phyloP scores from a whole-genome alignment of 2,329 filamentous ascomycete genomes.

The Sphaerulina vaccinii region DNA sequence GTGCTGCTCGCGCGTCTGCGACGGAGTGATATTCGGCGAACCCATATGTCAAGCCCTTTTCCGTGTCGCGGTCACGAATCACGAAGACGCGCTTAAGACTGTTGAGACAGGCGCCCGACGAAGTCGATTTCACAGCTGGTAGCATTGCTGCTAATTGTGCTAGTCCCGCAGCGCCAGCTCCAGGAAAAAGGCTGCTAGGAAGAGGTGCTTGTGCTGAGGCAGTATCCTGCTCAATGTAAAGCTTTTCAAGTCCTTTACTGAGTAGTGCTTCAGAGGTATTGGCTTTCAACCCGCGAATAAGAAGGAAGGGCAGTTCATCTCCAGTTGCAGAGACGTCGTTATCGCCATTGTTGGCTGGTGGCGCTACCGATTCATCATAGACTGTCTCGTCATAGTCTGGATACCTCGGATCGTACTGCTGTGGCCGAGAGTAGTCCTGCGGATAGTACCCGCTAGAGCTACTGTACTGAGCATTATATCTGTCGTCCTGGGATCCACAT shows the following conservation, averaged over 20 bases:
- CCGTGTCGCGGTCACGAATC: conserved; percentile 67
- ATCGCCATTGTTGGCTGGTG: conserved; percentile 26
- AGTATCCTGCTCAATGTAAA: conserved; percentile 55
- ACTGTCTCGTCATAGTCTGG: conserved; percentile 15
- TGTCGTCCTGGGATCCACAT: conserved; percentile 19
- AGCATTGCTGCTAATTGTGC: background rate
- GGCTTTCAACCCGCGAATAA: conserved; percentile 68
- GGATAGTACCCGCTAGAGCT: conserved; percentile 17
- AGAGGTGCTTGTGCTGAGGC: background rate
- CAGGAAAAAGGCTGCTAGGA: background rate
- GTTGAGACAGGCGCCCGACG: conserved; percentile 58
- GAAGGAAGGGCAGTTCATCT: conserved; percentile 50
- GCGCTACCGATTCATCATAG: conserved; percentile 24
- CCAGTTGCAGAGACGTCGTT: conserved; percentile 26
- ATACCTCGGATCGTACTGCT: conserved; percentile 9
- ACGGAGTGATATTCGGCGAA: conserved; percentile 80
- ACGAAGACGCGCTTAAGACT: conserved; percentile 76
- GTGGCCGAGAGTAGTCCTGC: conserved; percentile 11
- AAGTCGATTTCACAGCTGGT: background rate
- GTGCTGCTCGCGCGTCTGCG: conserved; percentile 69
- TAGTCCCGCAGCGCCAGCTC: conserved; percentile 26
- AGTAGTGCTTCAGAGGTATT: conserved; percentile 71
- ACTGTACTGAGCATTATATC: conserved; percentile 13
- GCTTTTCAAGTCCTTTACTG: conserved; percentile 69
- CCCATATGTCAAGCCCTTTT: conserved; percentile 76